A percentile compares a stretch with the other conserved stretches of the same genome.
These are phyloP conservation scores for Umbelopsis vinacea DNA, from an alignment of 192 early-diverging fungal genomes.

Conservation along the genomic window DNA sequence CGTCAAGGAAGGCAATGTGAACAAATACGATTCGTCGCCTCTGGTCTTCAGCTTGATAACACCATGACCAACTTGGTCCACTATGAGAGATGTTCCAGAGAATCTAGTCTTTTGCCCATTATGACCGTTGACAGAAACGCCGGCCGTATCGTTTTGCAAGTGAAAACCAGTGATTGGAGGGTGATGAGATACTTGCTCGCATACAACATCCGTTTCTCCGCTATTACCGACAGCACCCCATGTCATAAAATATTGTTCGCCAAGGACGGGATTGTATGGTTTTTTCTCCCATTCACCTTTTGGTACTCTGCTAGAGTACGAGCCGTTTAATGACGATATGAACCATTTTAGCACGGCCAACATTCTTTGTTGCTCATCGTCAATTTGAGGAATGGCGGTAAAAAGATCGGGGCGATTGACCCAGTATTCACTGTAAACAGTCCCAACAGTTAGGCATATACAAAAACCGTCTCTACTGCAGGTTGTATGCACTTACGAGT, in stretches of 20 bases:
- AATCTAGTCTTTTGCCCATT: constrained; percentile 62
- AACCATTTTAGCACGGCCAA: constrained; percentile 75
- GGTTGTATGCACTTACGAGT: constrained; percentile 48
- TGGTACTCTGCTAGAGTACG: constrained; percentile 70
- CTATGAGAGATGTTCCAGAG: constrained; percentile 72
- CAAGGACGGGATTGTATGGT: constrained; percentile 50
- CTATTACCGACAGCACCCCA: constrained; percentile 62
- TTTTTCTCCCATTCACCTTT: constrained; percentile 78
- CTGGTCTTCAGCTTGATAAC: constrained; percentile 50
- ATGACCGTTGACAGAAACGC: constrained; percentile 32
- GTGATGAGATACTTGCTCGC: constrained; percentile 58
- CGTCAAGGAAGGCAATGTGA: constrained; percentile 71
- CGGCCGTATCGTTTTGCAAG: constrained; percentile 52
- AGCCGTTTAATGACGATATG: constrained; percentile 78
- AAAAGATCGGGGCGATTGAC: constrained; percentile 64
- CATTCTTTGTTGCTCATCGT: constrained; percentile 65
- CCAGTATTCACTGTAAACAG: constrained; percentile 55
- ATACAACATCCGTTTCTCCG: constrained; percentile 43
- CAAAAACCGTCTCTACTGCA: not conserved
- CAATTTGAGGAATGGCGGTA: constrained; percentile 65
- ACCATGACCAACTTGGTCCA: constrained; percentile 72
- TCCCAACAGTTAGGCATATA: not conserved
- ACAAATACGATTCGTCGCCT: constrained; percentile 63
- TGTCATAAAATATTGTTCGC: constrained; percentile 52
- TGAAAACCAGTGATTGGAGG: constrained; percentile 51